These are phyloP conservation scores for Microsporum audouinii DNA, from an alignment of 2,329 filamentous ascomycete species.

Conservation along the genomic window DNA sequence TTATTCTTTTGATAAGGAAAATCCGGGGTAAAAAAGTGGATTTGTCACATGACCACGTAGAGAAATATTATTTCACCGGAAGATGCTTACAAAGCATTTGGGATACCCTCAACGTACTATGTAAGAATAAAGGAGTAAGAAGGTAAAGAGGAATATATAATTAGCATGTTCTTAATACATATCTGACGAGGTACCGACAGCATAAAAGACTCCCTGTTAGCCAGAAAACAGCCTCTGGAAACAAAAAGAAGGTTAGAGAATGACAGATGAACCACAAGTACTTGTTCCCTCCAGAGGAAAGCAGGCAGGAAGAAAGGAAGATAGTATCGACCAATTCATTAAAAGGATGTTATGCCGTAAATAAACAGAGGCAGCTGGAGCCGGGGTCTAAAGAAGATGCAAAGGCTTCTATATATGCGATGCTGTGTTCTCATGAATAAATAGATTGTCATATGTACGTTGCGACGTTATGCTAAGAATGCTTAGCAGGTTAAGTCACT, in stretches of 20 bases:
- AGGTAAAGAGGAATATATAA: neutral
- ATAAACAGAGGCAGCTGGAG: neutral
- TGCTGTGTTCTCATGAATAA: constrained; percentile 3
- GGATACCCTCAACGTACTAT: too few relatives aligned
- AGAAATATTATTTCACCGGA: too few relatives aligned
- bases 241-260: neutral
- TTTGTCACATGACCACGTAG: too few relatives aligned
- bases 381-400: neutral
- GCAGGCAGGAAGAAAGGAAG: neutral
- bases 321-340: neutral
- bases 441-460: neutral
- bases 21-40: neutral
- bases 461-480: neutral
- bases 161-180: neutral
- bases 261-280: neutral
- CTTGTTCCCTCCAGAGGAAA: constrained; percentile 2
- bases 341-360: neutral
- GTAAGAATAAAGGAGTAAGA: neutral
- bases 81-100: too few relatives aligned
- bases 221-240: neutral
- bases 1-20: neutral
- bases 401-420: constrained; percentile 2
- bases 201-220: neutral
- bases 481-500: neutral
- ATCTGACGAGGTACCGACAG: neutral